Evolutionary conservation across 495 filamentous ascomycete genomes (phyloP).

Genomic region (Chlorociboria aeruginascens): DNA sequence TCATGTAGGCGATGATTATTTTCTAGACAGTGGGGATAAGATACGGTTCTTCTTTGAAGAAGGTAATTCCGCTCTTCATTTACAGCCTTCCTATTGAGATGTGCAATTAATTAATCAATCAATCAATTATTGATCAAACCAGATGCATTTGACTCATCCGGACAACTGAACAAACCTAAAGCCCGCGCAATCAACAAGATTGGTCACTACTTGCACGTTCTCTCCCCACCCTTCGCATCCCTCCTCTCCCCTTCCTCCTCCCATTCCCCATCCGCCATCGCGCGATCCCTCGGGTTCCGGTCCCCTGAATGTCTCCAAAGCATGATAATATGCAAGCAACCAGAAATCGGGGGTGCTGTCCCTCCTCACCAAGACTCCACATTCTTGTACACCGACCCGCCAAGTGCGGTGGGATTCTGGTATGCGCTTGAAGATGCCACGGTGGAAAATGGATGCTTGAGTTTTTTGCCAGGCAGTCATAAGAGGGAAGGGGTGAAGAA

Average conservation of each 20-base stretch:
- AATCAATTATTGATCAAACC: not conserved
- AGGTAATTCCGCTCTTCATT: conserved; percentile 25
- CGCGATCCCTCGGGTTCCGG: conserved; percentile 54
- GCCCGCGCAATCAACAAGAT: conserved; percentile 88
- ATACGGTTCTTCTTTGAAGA: conserved; percentile 96
- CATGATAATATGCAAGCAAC: conserved; percentile 98
- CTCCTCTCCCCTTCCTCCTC: conserved; percentile 36
- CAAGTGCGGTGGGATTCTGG: conserved; percentile 87
- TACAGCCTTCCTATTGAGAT: no score
- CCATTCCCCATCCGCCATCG: conserved; percentile 41
- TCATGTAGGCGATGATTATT: conserved; percentile 94
- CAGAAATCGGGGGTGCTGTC: conserved; percentile 84
- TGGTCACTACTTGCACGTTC: conserved; percentile 74
- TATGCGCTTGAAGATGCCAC: conserved; percentile 91
- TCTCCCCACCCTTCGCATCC: conserved; percentile 57
- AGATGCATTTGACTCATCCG: conserved; percentile 53
- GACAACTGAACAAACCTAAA: conserved; percentile 61
- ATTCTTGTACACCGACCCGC: conserved; percentile 86
- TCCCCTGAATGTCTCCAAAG: conserved; percentile 71
- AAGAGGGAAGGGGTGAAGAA: conserved; percentile 47
- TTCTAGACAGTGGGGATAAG: conserved; percentile 78
- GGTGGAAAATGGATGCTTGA: conserved; percentile 72
- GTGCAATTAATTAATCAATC: not conserved
- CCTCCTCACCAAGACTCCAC: conserved; percentile 82
- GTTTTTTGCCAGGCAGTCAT: conserved; percentile 73